A percentile compares a stretch with the other conserved stretches of the same genome.
Evolutionary conservation across 228 moss, liverwort and hornwort species (phyloP).

Genomic region (Sphagnum magellanicum): DNA sequence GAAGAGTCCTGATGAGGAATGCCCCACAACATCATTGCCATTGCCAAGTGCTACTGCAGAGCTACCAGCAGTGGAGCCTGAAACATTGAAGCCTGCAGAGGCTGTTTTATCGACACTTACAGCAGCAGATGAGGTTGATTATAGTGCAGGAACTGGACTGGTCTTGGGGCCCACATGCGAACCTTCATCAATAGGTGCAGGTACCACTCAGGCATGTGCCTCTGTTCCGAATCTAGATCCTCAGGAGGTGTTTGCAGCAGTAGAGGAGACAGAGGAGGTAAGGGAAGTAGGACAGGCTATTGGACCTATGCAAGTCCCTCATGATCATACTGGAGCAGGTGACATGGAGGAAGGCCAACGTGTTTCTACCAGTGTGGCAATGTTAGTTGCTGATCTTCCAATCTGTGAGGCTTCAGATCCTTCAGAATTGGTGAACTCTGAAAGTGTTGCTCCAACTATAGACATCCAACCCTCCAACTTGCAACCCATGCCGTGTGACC

Average conservation of each 20-base stretch:
- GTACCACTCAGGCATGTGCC: slow-evolving; percentile 7
- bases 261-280: slow-evolving; percentile 23
- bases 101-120: slow-evolving; percentile 14
- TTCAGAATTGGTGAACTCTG: neutral
- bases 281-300: slow-evolving; percentile 25
- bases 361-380: neutral
- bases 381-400: neutral
- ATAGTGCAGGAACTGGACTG: slow-evolving; percentile 24
- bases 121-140: slow-evolving; percentile 10
- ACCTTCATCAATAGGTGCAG: slow-evolving; percentile 10
- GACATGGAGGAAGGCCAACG: neutral
- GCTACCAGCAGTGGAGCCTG: slow-evolving; percentile 20
- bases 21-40: neutral
- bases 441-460: slow-evolving; percentile 1
- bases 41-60: slow-evolving; percentile 17
- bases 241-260: slow-evolving; percentile 1
- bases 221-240: slow-evolving; percentile 11
- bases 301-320: slow-evolving; percentile 9
- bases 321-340: slow-evolving; percentile 8
- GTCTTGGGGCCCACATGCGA: slow-evolving; percentile 17
- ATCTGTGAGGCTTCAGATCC: neutral
- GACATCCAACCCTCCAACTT: slow-evolving; percentile 23
- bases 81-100: neutral
- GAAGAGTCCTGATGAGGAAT: slow-evolving; percentile 30
- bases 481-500: slow-evolving; percentile 31